Evolutionary conservation across 2,329 filamentous ascomycete species (phyloP).

Genomic region (Hymenoscyphus fructigenus): DNA sequence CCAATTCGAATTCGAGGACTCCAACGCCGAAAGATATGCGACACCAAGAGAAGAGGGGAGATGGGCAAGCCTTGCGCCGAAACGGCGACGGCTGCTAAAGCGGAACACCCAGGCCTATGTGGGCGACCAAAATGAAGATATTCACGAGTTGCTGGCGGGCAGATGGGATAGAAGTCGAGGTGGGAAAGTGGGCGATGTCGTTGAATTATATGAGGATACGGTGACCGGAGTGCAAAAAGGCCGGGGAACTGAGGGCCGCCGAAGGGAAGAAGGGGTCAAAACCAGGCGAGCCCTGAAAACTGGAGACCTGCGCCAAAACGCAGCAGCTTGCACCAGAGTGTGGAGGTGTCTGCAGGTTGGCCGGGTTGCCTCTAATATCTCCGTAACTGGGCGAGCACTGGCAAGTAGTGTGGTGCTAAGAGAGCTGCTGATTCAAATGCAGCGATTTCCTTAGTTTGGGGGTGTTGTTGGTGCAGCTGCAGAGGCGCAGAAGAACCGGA

Average conservation of each 20-base stretch:
- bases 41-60: slow-evolving; percentile 25
- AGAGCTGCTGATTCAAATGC: not conserved
- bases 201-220: slow-evolving; percentile 31
- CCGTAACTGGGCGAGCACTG: not conserved
- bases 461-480: not conserved
- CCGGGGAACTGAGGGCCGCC: not conserved
- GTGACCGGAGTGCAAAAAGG: slow-evolving; percentile 15
- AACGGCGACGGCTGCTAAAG: slow-evolving; percentile 37
- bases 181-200: slow-evolving; percentile 27
- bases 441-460: not conserved
- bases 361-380: not conserved
- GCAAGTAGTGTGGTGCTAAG: not conserved
- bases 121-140: slow-evolving; percentile 35
- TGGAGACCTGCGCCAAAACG: slow-evolving; percentile 1
- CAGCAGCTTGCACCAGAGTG: too few relatives aligned
- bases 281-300: not conserved
- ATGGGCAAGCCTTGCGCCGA: slow-evolving; percentile 36
- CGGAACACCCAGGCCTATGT: slow-evolving; percentile 35
- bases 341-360: not conserved
- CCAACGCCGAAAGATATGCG: slow-evolving; percentile 35
- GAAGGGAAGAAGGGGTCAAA: not conserved
- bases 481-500: not conserved
- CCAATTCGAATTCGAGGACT: slow-evolving; percentile 32
- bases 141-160: slow-evolving; percentile 23
- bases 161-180: slow-evolving; percentile 19